Evolutionary conservation across 2,329 filamentous ascomycete genomes (phyloP).

Genomic region (Diaporthe nobilis): DNA sequence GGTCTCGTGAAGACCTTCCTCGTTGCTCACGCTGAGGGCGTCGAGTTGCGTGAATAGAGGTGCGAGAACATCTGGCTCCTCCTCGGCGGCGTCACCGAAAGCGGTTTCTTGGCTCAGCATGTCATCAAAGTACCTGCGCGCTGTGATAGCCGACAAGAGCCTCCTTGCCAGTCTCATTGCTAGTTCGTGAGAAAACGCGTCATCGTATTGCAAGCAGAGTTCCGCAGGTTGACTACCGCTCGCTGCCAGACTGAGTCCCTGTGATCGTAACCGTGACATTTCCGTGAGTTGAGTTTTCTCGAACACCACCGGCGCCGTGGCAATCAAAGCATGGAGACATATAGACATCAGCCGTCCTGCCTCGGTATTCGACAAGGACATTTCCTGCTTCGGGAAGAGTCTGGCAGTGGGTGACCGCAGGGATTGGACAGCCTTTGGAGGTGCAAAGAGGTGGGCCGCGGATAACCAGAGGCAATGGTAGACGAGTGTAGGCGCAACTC

Average conservation of each 20-base stretch:
- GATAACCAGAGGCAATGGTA: conserved; percentile 77
- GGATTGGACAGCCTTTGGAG: conserved; percentile 61
- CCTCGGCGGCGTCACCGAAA: conserved; percentile 49
- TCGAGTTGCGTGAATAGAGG: conserved; percentile 68
- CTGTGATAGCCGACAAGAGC: conserved; percentile 69
- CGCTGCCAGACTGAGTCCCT: conserved; percentile 64
- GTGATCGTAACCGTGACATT: conserved; percentile 72
- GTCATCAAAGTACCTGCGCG: conserved; percentile 65
- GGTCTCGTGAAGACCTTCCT: conserved; percentile 70
- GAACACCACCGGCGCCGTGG: conserved; percentile 66
- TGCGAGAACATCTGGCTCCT: conserved; percentile 60
- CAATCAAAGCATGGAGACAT: conserved; percentile 74
- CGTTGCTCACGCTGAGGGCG: conserved; percentile 62
- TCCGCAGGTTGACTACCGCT: conserved; percentile 62
- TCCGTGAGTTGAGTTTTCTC: conserved; percentile 67
- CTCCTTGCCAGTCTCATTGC: conserved; percentile 71
- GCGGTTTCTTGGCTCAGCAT: conserved; percentile 55
- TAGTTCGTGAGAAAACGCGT: conserved; percentile 73
- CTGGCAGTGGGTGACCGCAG: conserved; percentile 55
- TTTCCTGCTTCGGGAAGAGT: conserved; percentile 53
- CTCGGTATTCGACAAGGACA: conserved; percentile 61
- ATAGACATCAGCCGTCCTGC: conserved; percentile 70
- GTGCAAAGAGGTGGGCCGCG: conserved; percentile 69
- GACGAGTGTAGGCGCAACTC: conserved; percentile 69
- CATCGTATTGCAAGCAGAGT: conserved; percentile 73